Base-by-base conservation (phyloP, 164 flowering plant genomes). In the Santalum album region DNA sequence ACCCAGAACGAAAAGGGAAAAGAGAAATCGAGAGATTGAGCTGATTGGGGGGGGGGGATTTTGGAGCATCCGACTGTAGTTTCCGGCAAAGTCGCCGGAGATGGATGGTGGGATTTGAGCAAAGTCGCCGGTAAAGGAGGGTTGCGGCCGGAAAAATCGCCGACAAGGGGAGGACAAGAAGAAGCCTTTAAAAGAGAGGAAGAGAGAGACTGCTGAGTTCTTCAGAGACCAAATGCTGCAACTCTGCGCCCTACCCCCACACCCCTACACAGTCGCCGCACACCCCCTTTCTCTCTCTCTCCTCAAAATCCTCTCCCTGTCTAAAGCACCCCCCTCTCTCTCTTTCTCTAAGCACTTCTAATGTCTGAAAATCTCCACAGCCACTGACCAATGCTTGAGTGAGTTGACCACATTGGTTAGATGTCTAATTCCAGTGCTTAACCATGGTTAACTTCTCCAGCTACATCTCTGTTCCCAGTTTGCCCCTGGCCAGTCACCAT, bases 211-310 rank as follows among this genome's bases (percentile, higher is more conserved):
- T 58, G 80, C 56, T 55, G 36, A 66, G 70, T 52, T 51, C 23
- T 42, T 40, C 53, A 47, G 61, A 69, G 78, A 76, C 79, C 78
- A 69, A 65, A 79, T 60, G 43, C 67, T 55, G 65, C 60, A 64
- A 56, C 69, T 59, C 44, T 70, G 75, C 65, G 69, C 67, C 73
- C 77, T 61, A 21, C 42, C 71, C 64, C 68, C 63, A 75, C 79
- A 11, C 63, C 69, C 65, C 73, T 75, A 60, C 22, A 38, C 71
- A 64, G 65, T 58, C 76, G 77, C 81, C 72, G 74, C 84, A 69
- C 43, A 56, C 27, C 24, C 72, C 72, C 72, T 14, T n/a, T 35
- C 23, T 18, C 29, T 36, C 34, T 35, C 17, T 38, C 42, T 38
- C 49, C 21, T 5, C 40, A 20, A 29, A 29, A 29, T 29, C 46